Conservation (phyloP, 1,139 yeast species). For the Meyerozyma carpophila region DNA sequence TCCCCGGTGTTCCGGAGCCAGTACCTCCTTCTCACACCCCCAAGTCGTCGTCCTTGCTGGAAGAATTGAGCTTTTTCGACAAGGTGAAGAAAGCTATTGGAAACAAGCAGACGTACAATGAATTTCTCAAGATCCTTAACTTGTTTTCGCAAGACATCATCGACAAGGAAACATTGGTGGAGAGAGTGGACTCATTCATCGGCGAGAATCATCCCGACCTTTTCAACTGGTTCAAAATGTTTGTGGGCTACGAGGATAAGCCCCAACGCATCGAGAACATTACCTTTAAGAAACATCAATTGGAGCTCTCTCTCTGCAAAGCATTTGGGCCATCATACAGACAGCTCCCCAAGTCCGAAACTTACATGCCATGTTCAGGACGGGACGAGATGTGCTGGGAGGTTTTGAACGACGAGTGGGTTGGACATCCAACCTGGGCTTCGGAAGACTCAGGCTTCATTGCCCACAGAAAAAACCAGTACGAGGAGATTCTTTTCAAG, state of each 20-base stretch:
- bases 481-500: slow-evolving; percentile 90
- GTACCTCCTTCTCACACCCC: slow-evolving; percentile 55
- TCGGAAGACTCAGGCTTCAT: slow-evolving; percentile 98
- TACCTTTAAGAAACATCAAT: slow-evolving; percentile 80
- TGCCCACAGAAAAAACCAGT: slow-evolving; percentile 96
- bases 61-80: slow-evolving; percentile 87
- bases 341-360: slow-evolving; percentile 87
- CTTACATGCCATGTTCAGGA: slow-evolving; percentile 97
- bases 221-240: slow-evolving; percentile 84
- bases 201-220: slow-evolving; percentile 74
- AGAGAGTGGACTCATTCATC: slow-evolving; percentile 77
- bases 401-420: slow-evolving; percentile 97
- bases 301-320: slow-evolving; percentile 81
- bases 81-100: slow-evolving; percentile 87
- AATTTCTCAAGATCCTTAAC: slow-evolving; percentile 81
- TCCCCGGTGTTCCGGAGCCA: slow-evolving; percentile 86
- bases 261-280: slow-evolving; percentile 83
- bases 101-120: slow-evolving; percentile 84
- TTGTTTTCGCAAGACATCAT: slow-evolving; percentile 86
- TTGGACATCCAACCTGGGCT: slow-evolving; percentile 99
- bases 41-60: slow-evolving; percentile 59
- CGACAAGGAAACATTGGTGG: slow-evolving; percentile 76
- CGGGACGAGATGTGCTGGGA: slow-evolving; percentile 99
- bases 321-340: slow-evolving; percentile 93
- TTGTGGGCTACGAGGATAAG: slow-evolving; percentile 79